Conservation (phyloP, 1,284 basidiomycete genomes). For the Cryptococcus floricola region DNA sequence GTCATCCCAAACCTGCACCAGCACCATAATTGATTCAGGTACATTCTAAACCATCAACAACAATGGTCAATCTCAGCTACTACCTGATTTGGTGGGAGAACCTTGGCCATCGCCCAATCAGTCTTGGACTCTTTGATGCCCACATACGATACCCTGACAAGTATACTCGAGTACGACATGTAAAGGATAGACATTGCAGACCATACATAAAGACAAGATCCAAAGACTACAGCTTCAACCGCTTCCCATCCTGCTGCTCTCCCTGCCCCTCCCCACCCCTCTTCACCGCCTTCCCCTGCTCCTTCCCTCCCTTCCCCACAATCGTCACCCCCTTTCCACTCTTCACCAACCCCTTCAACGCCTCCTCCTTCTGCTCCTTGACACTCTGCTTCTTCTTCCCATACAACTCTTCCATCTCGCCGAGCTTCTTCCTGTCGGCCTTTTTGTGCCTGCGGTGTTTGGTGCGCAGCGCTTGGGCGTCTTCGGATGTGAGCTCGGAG, state of each 20-base stretch:
- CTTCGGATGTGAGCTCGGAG: conserved; percentile 77
- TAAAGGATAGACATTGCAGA: background rate
- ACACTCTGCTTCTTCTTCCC: conserved; percentile 54
- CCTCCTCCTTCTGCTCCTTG: conserved; percentile 76
- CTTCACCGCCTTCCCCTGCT: conserved; percentile 42
- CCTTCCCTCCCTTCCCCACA: conserved; percentile 64
- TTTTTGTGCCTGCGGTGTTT: conserved; percentile 73
- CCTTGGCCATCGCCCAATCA: too few relatives aligned
- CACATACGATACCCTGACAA: too few relatives aligned
- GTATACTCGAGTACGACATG: too few relatives aligned
- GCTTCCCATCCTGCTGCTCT: conserved; percentile 30
- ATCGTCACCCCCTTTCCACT: conserved; percentile 76
- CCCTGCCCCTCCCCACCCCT: conserved; percentile 21
- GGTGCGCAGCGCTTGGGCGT: conserved; percentile 69
- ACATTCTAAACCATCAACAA: too few relatives aligned
- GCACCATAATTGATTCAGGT: too few relatives aligned
- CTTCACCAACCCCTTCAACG: conserved; percentile 73
- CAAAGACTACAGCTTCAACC: conserved; percentile 35
- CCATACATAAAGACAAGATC: background rate
- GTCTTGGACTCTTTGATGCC: too few relatives aligned
- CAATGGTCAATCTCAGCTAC: too few relatives aligned
- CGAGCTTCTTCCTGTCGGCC: conserved; percentile 66
- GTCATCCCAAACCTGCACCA: too few relatives aligned
- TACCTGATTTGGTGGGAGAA: too few relatives aligned
- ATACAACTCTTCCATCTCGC: conserved; percentile 65